Evolutionary conservation across 371 early-diverging fungal species (phyloP), one percentile per base, ranked within the genome.

Genomic region (Mucor irregularis): DNA sequence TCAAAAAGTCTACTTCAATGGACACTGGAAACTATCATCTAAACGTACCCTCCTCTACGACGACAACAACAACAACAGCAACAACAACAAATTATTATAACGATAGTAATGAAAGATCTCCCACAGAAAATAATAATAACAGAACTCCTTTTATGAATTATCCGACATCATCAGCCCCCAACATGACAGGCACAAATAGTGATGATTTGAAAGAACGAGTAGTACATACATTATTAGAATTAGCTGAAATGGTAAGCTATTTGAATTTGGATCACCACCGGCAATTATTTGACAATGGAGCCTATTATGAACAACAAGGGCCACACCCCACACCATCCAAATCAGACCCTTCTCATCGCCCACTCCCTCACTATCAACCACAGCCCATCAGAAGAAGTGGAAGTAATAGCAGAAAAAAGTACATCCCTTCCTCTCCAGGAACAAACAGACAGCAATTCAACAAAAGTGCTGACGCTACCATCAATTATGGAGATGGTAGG

Each of bases 181-280:
- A n/a, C n/a, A n/a, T n/a, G n/a, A n/a, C n/a, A 22, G 24, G 4
- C 13, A 1, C 8, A 24, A 7, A 24, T 24, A 42, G 40, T 29
- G 49, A 51, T 8, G 62, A 61, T 25, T 28, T 61, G 6, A 61
- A 56, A 39, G 56, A 61, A 13, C 17, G 43, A 21, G 40, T 61
- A 40, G 62, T 56, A 2, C 31, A 38, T 16, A 55, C 39, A 40
- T 39, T 61, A 10, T 46, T 51, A n/a, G 62, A 61, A 26, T 30
- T 61, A 26, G 62, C 62, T 21, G 62, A 61, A 3, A 61, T 61
- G 56, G 25, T 61, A 14, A 37, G 56, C 6, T 45, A 38, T 29
- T 38, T 58, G 13, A 35, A 42, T 9, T 30, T 61, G 3, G 46
- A 50, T 0, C 37, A 22, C 16, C 14, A 25, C n/a, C 39, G 4